Percentiles rank a stretch among this genome's conserved stretches.
phyloP scores from a whole-genome alignment of 805 yeast genomes.

The Yamadazyma nakazawae region DNA sequence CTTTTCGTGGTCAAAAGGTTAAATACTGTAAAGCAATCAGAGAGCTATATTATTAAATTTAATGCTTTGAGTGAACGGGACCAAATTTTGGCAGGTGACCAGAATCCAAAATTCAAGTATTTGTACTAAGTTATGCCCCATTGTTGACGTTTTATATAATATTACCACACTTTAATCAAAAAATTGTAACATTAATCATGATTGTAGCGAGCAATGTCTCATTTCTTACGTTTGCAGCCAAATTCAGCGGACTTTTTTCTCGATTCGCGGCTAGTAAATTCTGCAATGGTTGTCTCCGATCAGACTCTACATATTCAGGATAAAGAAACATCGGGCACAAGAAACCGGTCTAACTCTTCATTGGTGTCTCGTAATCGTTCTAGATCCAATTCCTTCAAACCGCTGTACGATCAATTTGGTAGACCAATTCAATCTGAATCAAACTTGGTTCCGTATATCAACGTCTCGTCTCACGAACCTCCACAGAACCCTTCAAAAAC shows the following conservation, averaged over 20 bases:
- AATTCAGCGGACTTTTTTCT: background rate
- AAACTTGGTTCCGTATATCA: background rate
- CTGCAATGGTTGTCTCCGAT: background rate
- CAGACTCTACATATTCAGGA: background rate
- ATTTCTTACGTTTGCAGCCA: conserved; percentile 1
- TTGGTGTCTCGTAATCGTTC: conserved; percentile 2
- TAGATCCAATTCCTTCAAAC: conserved; percentile 9
- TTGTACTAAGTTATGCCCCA: conserved; percentile 14
- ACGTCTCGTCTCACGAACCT: background rate
- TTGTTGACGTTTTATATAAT: background rate
- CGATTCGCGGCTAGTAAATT: background rate
- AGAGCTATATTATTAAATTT: conserved; percentile 24
- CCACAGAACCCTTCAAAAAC: background rate
- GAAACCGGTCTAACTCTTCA: conserved; percentile 10
- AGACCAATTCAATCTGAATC: conserved; percentile 2
- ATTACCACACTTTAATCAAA: background rate
- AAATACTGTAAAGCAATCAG: conserved; percentile 24
- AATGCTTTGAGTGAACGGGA: conserved; percentile 25
- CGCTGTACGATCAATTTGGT: conserved; percentile 4
- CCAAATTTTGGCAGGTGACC: conserved; percentile 35
- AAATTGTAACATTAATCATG: no score
- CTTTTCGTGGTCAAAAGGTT: conserved; percentile 23
- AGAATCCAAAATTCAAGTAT: conserved; percentile 34
- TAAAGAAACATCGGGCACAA: background rate
- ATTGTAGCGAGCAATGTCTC: background rate